Conservation (phyloP, 768 basidiomycete species). For the Trametopsis cervina region DNA sequence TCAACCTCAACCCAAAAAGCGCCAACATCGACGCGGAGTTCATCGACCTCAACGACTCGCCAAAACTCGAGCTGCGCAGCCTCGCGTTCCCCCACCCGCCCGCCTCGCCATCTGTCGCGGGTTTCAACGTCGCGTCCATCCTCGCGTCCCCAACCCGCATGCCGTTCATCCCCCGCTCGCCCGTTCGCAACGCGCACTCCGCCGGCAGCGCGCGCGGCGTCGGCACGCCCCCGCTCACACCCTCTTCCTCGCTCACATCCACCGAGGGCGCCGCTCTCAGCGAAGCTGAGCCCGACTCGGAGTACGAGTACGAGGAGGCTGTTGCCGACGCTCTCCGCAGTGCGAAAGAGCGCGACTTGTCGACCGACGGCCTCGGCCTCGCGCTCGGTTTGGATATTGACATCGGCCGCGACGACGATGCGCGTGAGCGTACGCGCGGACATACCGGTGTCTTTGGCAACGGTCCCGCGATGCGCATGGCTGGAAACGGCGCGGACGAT, state of each 20-base stretch:
- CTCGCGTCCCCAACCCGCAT: neutral
- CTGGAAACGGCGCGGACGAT: too few species aligned
- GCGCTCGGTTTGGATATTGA: neutral
- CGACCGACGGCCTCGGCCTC: constrained; percentile 1
- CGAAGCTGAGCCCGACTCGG: constrained; percentile 21
- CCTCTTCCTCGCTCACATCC: constrained; percentile 48
- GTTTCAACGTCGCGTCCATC: neutral
- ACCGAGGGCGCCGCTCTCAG: constrained; percentile 26
- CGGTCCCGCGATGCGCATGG: too few species aligned
- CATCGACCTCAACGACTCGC: neutral
- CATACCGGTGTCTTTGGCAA: too few species aligned
- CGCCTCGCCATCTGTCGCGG: neutral
- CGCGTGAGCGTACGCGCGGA: constrained; percentile 1
- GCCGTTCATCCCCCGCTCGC: neutral
- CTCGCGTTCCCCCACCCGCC: neutral
- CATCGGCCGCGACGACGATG: neutral
- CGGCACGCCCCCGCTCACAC: constrained; percentile 66
- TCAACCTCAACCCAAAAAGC: neutral
- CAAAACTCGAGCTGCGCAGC: neutral
- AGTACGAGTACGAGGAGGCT: constrained; percentile 18
- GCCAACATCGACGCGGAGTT: neutral
- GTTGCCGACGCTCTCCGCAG: constrained; percentile 13
- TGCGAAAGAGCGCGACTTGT: constrained; percentile 12
- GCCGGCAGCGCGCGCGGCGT: constrained; percentile 28
- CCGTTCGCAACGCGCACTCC: neutral